Conservation (phyloP, 805 yeast genomes). For the Candida insectorum region DNA sequence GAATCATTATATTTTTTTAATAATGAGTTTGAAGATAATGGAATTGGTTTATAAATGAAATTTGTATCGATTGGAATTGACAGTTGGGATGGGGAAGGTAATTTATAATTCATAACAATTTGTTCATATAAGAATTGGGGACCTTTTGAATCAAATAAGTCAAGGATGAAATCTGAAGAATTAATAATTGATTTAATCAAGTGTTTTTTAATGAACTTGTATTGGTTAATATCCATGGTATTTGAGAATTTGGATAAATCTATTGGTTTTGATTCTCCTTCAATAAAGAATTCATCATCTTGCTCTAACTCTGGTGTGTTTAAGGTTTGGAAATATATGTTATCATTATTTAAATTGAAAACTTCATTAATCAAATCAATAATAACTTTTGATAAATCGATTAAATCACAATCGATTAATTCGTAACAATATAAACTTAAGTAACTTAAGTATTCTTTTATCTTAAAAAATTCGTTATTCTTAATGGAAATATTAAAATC, state of each 20-base stretch:
- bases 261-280: conserved; percentile 1
- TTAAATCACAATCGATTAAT: conserved; percentile 32
- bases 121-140: conserved; percentile 25
- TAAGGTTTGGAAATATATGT: conserved; percentile 21
- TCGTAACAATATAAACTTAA: conserved; percentile 46
- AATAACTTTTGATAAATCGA: conserved; percentile 28
- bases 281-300: conserved; percentile 10
- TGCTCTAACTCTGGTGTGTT: conserved; percentile 10
- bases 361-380: conserved; percentile 30
- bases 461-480: conserved; percentile 35
- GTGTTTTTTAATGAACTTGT: conserved; percentile 22
- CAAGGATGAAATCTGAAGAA: conserved; percentile 25
- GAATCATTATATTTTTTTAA: conserved; percentile 6
- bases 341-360: conserved; percentile 18
- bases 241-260: not conserved
- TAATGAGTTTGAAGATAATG: conserved; percentile 8
- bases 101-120: conserved; percentile 12
- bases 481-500: conserved; percentile 28
- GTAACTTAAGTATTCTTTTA: conserved; percentile 51
- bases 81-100: conserved; percentile 7
- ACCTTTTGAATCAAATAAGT: conserved; percentile 25
- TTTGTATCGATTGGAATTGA: conserved; percentile 4
- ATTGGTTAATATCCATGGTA: conserved; percentile 13
- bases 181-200: conserved; percentile 24
- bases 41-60: conserved; percentile 14